These are phyloP conservation scores for Fusarium goolgardi DNA, from an alignment of 2,329 filamentous ascomycete genomes.

Conservation along the genomic window DNA sequence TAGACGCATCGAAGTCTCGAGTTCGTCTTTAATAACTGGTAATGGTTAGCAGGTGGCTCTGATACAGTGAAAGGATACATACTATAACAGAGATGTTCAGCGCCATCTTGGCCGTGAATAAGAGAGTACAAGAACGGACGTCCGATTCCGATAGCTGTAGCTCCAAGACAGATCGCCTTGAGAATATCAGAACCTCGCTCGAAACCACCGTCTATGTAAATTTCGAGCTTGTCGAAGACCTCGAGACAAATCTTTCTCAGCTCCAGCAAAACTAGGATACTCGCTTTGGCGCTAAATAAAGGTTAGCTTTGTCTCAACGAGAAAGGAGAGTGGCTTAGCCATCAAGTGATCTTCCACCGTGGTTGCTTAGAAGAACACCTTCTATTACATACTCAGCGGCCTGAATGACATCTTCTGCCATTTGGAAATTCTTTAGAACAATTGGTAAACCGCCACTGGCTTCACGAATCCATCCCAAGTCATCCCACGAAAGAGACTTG, in stretches of 20 bases:
- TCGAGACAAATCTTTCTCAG: conserved; percentile 61
- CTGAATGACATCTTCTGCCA: conserved; percentile 63
- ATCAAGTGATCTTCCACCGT: conserved; percentile 68
- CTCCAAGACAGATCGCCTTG: conserved; percentile 64
- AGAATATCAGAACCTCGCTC: conserved; percentile 65
- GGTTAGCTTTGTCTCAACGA: not conserved
- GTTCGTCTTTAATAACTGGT: conserved; percentile 47
- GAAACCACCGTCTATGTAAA: conserved; percentile 66
- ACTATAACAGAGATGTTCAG: conserved; percentile 67
- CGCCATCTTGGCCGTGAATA: conserved; percentile 65
- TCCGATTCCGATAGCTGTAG: conserved; percentile 65
- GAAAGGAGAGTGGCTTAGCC: conserved; percentile 45
- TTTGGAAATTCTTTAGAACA: conserved; percentile 68
- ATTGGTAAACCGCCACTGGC: conserved; percentile 59
- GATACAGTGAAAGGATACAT: conserved; percentile 44
- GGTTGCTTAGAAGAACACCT: conserved; percentile 68
- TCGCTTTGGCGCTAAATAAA: conserved; percentile 51
- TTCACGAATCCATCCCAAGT: conserved; percentile 64
- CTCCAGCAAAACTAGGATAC: conserved; percentile 63
- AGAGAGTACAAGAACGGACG: conserved; percentile 64
- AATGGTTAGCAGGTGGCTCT: fast-evolving
- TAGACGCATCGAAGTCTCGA: conserved; percentile 49
- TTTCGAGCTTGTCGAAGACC: conserved; percentile 61
- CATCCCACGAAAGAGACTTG: conserved; percentile 62
- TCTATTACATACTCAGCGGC: conserved; percentile 62